Base-by-base conservation (phyloP, 2,329 filamentous ascomycete genomes). In the Stagonosporopsis cucurbitacearum region DNA sequence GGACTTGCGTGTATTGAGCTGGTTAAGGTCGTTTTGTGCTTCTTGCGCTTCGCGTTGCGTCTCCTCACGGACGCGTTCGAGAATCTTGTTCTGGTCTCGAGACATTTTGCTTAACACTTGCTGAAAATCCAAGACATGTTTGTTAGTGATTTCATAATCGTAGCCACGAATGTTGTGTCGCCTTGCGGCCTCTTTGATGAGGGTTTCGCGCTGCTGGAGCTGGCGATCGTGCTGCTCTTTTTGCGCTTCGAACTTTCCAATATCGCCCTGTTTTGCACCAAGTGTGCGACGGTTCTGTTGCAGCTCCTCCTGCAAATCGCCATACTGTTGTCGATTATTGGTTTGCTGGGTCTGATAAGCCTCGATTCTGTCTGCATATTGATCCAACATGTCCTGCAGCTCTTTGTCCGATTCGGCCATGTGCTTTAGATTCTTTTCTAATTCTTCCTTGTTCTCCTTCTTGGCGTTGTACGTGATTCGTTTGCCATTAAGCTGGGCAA, bases 211-310 rank as follows among this genome's bases (percentile, higher is more conserved):
- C 40, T 84, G 80, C 64, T 86, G 81, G 3, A 96, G 73, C 62
- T 97, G 90, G 4, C 89, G 86, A 70, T 97, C 91, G 70, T 95
- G 91, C 66, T 89, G 91, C 59, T 91, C 88, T 77, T 94, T 92
- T 70, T 96, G 89, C 2, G 93, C 94, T 74, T 95, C 86, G 64
- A 89, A 87, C 63, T 88, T 91, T 39, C 94, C 94, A 65, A 86
- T 83, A 64, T 92, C 88, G 1, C 72, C 79, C 57, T 83, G 79
- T 62, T 83, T 82, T n/a, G 60, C 59, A 46, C 77, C 79, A 12
- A 80, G 69, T 7, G 68, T 60, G 15, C 67, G 59, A 2, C 83
- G 81, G 43, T 72, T 75, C 3, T 75, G 67, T 52, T 84, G 77
- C 2, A 87, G 78, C 25, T 79, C 76, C 23, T 79, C 70, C 53